Evolutionary conservation across 2,329 filamentous ascomycete genomes (phyloP).

Genomic region (Fusarium sp.): DNA sequence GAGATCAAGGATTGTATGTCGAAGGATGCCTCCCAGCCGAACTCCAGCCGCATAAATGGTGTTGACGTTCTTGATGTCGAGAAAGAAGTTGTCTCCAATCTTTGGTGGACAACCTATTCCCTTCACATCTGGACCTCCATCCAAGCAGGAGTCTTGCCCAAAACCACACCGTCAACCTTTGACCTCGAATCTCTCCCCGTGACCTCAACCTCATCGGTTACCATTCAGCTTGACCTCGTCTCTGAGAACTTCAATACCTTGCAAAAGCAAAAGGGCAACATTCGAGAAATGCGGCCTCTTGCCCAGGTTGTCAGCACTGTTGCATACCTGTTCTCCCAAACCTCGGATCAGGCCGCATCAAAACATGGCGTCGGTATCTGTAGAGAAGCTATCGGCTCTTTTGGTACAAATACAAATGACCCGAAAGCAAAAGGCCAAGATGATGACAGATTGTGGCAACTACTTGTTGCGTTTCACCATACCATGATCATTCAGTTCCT

Average conservation of each 20-base stretch:
- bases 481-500: constrained; percentile 48
- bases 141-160: constrained; percentile 47
- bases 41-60: constrained; percentile 52
- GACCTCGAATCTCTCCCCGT: constrained; percentile 44
- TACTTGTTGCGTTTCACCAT: constrained; percentile 48
- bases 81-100: constrained; percentile 50
- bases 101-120: constrained; percentile 53
- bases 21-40: constrained; percentile 39
- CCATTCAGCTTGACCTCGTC: constrained; percentile 48
- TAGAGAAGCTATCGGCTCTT: constrained; percentile 42
- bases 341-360: constrained; percentile 36
- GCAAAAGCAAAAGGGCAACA: constrained; percentile 48
- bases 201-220: constrained; percentile 43
- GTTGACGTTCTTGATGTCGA: constrained; percentile 53
- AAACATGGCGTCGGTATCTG: constrained; percentile 38
- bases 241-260: constrained; percentile 51
- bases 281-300: constrained; percentile 49
- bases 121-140: constrained; percentile 52
- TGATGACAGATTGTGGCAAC: constrained; percentile 36
- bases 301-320: constrained; percentile 47
- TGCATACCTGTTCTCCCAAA: constrained; percentile 41
- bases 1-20: constrained; percentile 48
- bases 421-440: constrained; percentile 16
- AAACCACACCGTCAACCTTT: constrained; percentile 36
- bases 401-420: constrained; percentile 37